A percentile compares a stretch with the other conserved stretches of the same genome.
phyloP scores from a whole-genome alignment of 1,284 basidiomycete genomes.

The Ustilago sp. region DNA sequence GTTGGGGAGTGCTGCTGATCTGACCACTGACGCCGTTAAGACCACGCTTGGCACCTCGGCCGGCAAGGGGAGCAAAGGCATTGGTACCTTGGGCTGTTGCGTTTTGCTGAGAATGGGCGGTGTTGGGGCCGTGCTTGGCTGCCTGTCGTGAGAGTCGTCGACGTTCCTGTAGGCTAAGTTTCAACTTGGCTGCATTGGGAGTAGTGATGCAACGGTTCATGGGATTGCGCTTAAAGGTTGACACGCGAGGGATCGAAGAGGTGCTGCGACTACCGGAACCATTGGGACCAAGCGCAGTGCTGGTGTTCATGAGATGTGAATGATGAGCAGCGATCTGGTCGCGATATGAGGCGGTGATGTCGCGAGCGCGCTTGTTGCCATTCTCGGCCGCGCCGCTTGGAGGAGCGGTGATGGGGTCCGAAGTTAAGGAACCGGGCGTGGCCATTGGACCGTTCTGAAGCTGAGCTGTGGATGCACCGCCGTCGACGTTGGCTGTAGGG shows the following conservation, averaged over 20 bases:
- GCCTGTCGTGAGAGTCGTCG: constrained; percentile 56
- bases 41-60: constrained; percentile 45
- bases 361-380: constrained; percentile 11
- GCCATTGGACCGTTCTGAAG: not conserved
- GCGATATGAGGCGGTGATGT: constrained; percentile 43
- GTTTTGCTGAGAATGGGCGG: constrained; percentile 14
- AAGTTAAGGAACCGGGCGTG: not conserved
- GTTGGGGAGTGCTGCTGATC: constrained; percentile 25
- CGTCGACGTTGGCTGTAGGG: not conserved
- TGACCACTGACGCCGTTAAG: constrained; percentile 29
- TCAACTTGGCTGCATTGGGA: constrained; percentile 26
- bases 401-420: not conserved
- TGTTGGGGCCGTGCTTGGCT: constrained; percentile 28
- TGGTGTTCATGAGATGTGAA: constrained; percentile 47
- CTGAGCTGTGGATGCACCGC: too few species aligned
- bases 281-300: constrained; percentile 19
- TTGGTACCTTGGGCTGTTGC: constrained; percentile 1
- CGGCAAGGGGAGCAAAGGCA: constrained; percentile 17
- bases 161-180: constrained; percentile 60
- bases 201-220: constrained; percentile 29
- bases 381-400: not conserved
- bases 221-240: constrained; percentile 40
- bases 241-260: constrained; percentile 39
- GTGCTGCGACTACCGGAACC: constrained; percentile 26
- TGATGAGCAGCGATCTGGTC: constrained; percentile 54